A percentile compares a stretch with the other conserved stretches of the same genome.
These are phyloP conservation scores for Mycena alexandri DNA, from an alignment of 768 basidiomycete genomes.

Conservation along the genomic window DNA sequence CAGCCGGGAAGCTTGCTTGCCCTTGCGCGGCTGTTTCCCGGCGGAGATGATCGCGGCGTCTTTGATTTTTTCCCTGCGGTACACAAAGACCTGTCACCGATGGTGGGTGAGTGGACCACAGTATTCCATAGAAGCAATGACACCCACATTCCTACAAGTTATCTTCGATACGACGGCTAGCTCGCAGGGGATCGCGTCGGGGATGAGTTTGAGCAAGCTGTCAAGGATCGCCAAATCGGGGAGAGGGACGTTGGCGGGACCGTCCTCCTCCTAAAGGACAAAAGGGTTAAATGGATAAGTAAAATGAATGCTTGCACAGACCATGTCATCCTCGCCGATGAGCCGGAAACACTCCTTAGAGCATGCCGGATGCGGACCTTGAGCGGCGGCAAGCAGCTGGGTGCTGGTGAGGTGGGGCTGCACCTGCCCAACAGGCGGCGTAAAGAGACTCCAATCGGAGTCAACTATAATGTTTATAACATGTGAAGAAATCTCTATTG, in stretches of 20 bases:
- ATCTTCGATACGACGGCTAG: constrained; percentile 61
- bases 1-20: neutral
- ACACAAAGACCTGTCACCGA: no score
- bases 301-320: neutral
- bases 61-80: constrained; percentile 38
- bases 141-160: constrained; percentile 60
- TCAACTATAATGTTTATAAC: neutral
- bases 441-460: neutral
- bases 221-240: constrained; percentile 45
- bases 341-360: constrained; percentile 40
- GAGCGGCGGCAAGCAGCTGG: neutral
- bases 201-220: constrained; percentile 56
- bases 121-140: no score
- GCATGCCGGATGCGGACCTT: no score
- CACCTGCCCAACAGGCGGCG: constrained; percentile 17
- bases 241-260: neutral
- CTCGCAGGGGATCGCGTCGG: constrained; percentile 63
- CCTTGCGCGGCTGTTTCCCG: neutral
- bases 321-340: constrained; percentile 21
- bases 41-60: constrained; percentile 39
- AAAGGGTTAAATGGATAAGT: neutral
- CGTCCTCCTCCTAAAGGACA: no score
- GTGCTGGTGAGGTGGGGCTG: constrained; percentile 37
- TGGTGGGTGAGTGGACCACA: no score
- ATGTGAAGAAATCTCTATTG: neutral